Conservation (phyloP, 441 rosid genomes). For the Aleurites moluccanus region DNA sequence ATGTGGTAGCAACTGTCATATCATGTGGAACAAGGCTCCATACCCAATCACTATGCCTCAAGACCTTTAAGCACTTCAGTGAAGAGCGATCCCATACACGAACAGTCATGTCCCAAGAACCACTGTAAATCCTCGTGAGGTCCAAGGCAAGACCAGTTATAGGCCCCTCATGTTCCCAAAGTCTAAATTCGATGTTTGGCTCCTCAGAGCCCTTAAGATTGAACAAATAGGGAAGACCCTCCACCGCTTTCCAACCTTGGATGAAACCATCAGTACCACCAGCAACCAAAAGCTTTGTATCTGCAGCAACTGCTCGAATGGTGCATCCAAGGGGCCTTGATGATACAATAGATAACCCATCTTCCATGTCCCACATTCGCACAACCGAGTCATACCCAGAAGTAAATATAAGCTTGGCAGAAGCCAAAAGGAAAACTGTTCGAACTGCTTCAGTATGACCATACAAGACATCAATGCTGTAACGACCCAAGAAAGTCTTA, state of each 20-base stretch:
- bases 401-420: conserved; percentile 82
- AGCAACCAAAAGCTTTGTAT: conserved; percentile 71
- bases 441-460: conserved; percentile 90
- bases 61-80: conserved; percentile 56
- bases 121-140: conserved; percentile 59
- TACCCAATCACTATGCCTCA: conserved; percentile 93
- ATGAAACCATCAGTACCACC: conserved; percentile 94
- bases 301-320: conserved; percentile 78
- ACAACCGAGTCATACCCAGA: conserved; percentile 81
- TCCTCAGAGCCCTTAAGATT: conserved; percentile 55
- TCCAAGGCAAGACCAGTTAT: conserved; percentile 80
- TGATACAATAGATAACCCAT: conserved; percentile 64
- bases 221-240: conserved; percentile 61
- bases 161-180: conserved; percentile 96
- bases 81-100: conserved; percentile 79
- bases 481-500: conserved; percentile 69
- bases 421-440: conserved; percentile 66
- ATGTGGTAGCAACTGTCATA: conserved; percentile 53
- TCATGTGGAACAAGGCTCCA: conserved; percentile 77
- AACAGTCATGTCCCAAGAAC: conserved; percentile 97
- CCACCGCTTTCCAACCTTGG: conserved; percentile 77
- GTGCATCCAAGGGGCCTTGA: conserved; percentile 87
- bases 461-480: conserved; percentile 57
- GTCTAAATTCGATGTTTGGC: conserved; percentile 52
- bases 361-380: conserved; percentile 91